Evolutionary conservation across 1,284 basidiomycete genomes (phyloP), one percentile per base, ranked within the genome.

Genomic region (Apiotrichum veenhuisii): DNA sequence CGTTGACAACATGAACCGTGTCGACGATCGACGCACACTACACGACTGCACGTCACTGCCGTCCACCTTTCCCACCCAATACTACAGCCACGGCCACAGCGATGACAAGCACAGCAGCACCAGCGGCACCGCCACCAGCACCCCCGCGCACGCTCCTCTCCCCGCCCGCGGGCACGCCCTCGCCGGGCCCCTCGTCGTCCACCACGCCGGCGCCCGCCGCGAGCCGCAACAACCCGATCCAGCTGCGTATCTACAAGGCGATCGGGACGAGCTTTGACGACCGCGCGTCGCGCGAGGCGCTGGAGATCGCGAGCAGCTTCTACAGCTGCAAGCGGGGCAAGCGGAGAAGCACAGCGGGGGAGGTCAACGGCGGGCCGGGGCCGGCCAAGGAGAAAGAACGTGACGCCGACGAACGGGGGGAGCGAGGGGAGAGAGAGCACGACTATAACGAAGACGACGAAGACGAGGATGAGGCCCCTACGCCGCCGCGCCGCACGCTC

Each of bases 191-290:
- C 12, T 30, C 30, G 5, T 30, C 30, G 12, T 30, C 58, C 8
- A 58, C 64, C 7, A 61, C 66, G 3, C 65, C 69, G 0, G 61
- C 63, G 0, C 64, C 71, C 5, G 58, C 70, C 23, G 63, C 67
- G 10, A 54, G 66, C 30, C 59, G 72, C 40, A 68, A 76, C 48
- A 80, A 80, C 62, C 90, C 91, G 1, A 82, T 94, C 47, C 85
- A 87, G 20, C 77, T 89, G 8, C 82, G 91, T n/a, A 79, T 95
- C 20, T 91, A 90, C 77, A 95, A 95, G 74, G 85, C 95, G 54
- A 81, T 95, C 25, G 85, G 87, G 26, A 89, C 85, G 55, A 75
- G 75, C 42, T 93, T 89, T 64, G 87, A 92, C 50, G 91, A 94
- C 70, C 81, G 85, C 14, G 83, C 84, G 1, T 91, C 88, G 0